A percentile compares a stretch with the other conserved stretches of the same genome.
Evolutionary conservation across 208 protist genomes (phyloP).

Genomic region (Lotmaria passim): DNA sequence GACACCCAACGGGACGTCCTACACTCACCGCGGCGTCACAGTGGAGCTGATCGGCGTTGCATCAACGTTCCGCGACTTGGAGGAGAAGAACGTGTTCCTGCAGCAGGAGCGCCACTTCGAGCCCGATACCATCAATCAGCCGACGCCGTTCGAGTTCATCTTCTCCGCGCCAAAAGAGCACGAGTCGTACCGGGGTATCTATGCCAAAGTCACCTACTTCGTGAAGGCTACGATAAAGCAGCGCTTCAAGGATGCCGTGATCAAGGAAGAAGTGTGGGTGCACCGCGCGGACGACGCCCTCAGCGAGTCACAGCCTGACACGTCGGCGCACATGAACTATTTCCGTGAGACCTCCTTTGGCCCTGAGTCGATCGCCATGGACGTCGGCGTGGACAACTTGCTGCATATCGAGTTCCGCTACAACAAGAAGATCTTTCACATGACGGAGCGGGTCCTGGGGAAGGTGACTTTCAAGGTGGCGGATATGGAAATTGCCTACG

Average conservation of each 20-base stretch:
- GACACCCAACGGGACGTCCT: conserved; percentile 55
- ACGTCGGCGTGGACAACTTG: conserved; percentile 84
- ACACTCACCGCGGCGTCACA: conserved; percentile 74
- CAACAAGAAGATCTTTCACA: conserved; percentile 81
- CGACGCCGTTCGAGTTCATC: conserved; percentile 66
- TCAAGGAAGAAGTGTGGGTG: conserved; percentile 80
- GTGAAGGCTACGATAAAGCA: conserved; percentile 68
- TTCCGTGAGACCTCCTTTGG: conserved; percentile 81
- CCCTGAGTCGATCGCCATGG: conserved; percentile 70
- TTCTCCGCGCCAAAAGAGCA: conserved; percentile 79
- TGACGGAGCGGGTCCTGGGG: conserved; percentile 77
- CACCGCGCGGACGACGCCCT: conserved; percentile 57
- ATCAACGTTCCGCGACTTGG: conserved; percentile 35
- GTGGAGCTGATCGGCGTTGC: conserved; percentile 71
- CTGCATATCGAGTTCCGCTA: conserved; percentile 94
- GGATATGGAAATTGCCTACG: conserved; percentile 74
- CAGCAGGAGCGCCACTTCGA: conserved; percentile 78
- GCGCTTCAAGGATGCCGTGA: conserved; percentile 67
- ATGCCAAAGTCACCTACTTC: conserved; percentile 71
- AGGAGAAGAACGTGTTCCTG: conserved; percentile 52
- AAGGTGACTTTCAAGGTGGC: conserved; percentile 82
- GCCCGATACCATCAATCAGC: conserved; percentile 49
- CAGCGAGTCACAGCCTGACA: conserved; percentile 50
- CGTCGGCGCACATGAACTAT: conserved; percentile 66
- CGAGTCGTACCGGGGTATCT: conserved; percentile 86